Base-by-base conservation (phyloP, 768 basidiomycete genomes). In the Glaciozyma antarctica region DNA sequence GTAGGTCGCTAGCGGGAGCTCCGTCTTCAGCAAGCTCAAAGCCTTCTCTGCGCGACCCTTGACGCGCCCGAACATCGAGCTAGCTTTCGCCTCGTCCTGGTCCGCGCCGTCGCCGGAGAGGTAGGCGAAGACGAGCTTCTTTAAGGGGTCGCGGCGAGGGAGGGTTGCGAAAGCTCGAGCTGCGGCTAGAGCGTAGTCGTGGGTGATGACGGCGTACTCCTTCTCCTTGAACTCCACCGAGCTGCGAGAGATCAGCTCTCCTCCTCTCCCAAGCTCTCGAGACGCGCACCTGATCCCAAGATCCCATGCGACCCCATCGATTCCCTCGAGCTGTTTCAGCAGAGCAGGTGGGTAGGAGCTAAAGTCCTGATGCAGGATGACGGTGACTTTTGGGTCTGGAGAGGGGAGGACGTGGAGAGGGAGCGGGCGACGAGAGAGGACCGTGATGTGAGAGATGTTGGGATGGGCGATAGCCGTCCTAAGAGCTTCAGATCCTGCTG, bases 91-190 rank as follows among this genome's bases (percentile, higher is more conserved):
- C 3, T 41, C 38, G 38, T 24, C 45, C 32, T 63, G 64, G 2
- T 61, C 44, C 41, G 60, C 47, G 0, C 64, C 64, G 1, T 22
- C n/a, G 19, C 68, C 64, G 22, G 52, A 56, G 45, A 65, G 15
- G 34, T 53, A 75, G 10, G 75, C 74, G 58, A 75, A 77, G 47
- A 76, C 76, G 68, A 77, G 75, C 61, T 72, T 75, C 8, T 62
- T 66, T 34, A 1, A 5, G 2, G 22, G 30, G 5, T 13, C 17
- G 41, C 21, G 26, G 30, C 26, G 22, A 49, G 26, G 38, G 24
- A 63, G 22, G 1, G 15, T 17, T 15, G 34, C n/a, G n/a, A 65
- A 62, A 8, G 64, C 64, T 32, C 21, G 32, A 12, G 68, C 68
- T 0, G 68, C 68, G 19, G 41, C 64, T 24, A 63, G 7, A 3